A percentile compares a stretch with the other conserved stretches of the same genome.
Evolutionary conservation across 2,329 filamentous ascomycete genomes (phyloP).

Genomic region (Fusarium haematococcum): DNA sequence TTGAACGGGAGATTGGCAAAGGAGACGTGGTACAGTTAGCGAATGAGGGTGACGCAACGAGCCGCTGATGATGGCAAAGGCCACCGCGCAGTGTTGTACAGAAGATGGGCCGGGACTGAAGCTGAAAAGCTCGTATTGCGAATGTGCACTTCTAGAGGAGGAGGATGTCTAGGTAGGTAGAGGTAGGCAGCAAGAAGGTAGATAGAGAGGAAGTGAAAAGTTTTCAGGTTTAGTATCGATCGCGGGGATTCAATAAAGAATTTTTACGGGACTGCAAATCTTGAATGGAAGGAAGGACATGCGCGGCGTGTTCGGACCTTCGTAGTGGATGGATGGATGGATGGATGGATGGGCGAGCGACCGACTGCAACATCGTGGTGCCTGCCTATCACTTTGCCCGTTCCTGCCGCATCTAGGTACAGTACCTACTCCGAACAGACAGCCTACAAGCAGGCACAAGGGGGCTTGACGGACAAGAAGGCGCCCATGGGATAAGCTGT

Average conservation of each 20-base stretch:
- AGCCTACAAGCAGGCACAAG: background rate
- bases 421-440: background rate
- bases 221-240: background rate
- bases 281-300: constrained; percentile 1
- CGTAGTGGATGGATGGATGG: background rate
- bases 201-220: background rate
- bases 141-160: background rate
- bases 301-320: background rate
- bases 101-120: constrained; percentile 2
- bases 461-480: background rate
- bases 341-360: background rate
- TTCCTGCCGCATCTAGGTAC: background rate
- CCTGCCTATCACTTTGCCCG: background rate
- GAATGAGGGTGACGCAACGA: constrained; percentile 19
- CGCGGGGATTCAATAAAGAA: background rate
- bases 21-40: constrained; percentile 16
- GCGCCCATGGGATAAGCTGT: background rate
- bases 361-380: constrained; percentile 2
- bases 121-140: constrained; percentile 12
- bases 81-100: constrained; percentile 16
- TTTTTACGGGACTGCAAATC: constrained; percentile 7
- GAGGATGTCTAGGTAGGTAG: background rate
- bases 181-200: background rate
- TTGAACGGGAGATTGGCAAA: constrained; percentile 4
- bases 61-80: constrained; percentile 9